Base-by-base conservation (phyloP, 768 basidiomycete genomes). In the Macrolepiota albuminosa region DNA sequence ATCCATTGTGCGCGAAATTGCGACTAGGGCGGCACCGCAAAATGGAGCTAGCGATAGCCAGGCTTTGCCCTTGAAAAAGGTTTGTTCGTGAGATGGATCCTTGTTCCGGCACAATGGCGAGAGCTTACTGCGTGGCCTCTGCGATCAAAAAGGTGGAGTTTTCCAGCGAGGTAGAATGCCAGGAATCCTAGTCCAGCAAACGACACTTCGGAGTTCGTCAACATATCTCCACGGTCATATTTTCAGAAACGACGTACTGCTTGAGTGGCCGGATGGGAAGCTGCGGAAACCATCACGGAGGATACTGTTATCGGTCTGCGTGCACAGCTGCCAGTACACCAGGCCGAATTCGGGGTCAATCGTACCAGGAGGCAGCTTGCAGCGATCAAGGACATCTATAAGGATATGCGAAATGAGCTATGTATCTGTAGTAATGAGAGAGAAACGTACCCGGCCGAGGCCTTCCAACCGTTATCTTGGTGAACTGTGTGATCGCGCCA, bases 121-220 rank as follows among this genome's bases (percentile, higher is more conserved):
- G 14, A 53, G 72, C 81, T 57, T 70, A 89, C 84, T 58, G 84
- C 74, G 68, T 93, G 84, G 4, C 94, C 95, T 49, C 84, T 80
- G 29, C 76, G 78, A 69, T 97, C 94, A 63, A 94, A 96, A 6
- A 98, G 75, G 68, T 95, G 95, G 66, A 96, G 75, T 72, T 98
- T 98, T 2, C 95, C 97, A 11, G 92, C 90, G 6, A 95, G 74
- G 70, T 97, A 98, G 63, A 91, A 87, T 1, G 89, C 78, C 43
- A 98, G 78, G 74, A 95, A 95, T 1, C 91, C 92, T 8, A 99
- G 79, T 1, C 96, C 96, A 6, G 94, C 92, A 70, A 96, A 98
- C 0, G 95, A 93, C 56, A 96, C 93, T 92, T 31, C 2, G 1
- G 10, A 47, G 47, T 42, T 40, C 21, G 14, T 59, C 37, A 55